A percentile compares a stretch with the other conserved stretches of the same genome.
phyloP scores from a whole-genome alignment of 805 yeast genomes.

The Priceomyces carsonii region DNA sequence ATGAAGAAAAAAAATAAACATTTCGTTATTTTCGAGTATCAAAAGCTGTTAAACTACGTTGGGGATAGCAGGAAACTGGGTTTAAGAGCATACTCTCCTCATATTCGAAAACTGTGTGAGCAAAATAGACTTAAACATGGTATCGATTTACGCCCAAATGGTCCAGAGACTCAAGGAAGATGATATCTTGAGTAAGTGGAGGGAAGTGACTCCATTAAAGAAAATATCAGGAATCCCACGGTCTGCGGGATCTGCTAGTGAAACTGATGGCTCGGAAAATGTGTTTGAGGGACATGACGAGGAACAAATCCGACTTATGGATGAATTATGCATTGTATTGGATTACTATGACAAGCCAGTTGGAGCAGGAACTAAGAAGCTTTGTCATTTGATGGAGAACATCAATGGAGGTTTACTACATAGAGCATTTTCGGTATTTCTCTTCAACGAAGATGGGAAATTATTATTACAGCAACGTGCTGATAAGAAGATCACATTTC shows the following conservation, averaged over 20 bases:
- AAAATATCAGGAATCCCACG: conserved; percentile 59
- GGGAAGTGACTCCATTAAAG: conserved; percentile 66
- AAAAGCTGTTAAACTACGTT: too few relatives aligned
- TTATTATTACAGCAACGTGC: conserved; percentile 94
- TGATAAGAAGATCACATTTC: conserved; percentile 93
- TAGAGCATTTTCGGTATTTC: conserved; percentile 94
- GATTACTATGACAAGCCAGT: conserved; percentile 85
- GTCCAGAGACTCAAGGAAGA: conserved; percentile 52
- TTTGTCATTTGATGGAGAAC: conserved; percentile 85
- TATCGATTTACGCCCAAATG: conserved; percentile 42
- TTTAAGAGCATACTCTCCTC: too few relatives aligned
- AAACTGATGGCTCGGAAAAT: conserved; percentile 18
- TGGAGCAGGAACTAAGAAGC: conserved; percentile 92
- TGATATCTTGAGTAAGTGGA: conserved; percentile 58
- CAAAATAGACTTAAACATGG: too few relatives aligned
- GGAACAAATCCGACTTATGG: conserved; percentile 94
- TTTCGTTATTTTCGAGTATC: too few relatives aligned
- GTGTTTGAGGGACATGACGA: conserved; percentile 87
- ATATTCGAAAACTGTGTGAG: too few relatives aligned
- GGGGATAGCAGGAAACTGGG: too few relatives aligned
- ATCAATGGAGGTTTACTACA: conserved; percentile 86
- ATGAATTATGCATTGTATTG: conserved; percentile 91
- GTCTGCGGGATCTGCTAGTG: conserved; percentile 36
- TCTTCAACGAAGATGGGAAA: conserved; percentile 76
- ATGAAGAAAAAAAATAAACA: too few relatives aligned